A percentile compares a stretch with the other conserved stretches of the same genome.
phyloP scores from a whole-genome alignment of 164 flowering plant species.

The Aristolochia californica region DNA sequence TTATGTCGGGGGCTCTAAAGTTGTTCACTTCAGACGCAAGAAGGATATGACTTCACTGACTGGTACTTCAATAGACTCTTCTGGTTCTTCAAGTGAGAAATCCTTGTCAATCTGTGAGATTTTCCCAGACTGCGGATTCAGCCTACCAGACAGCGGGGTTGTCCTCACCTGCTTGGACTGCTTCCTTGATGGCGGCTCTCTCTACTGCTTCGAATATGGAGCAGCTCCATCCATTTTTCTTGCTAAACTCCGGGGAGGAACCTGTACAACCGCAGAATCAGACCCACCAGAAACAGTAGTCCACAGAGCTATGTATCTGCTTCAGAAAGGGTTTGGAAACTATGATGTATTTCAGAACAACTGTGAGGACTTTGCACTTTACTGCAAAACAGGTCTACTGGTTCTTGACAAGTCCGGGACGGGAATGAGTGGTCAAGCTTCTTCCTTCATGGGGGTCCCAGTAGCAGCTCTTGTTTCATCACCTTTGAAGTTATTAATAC shows the following conservation, averaged over 20 bases:
- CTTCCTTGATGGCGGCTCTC: constrained; percentile 67
- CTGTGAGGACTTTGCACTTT: constrained; percentile 93
- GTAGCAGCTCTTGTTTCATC: constrained; percentile 87
- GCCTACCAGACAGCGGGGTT: constrained; percentile 81
- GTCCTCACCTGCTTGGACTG: constrained; percentile 86
- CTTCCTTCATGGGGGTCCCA: constrained; percentile 81
- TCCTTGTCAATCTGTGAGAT: constrained; percentile 34
- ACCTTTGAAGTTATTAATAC: constrained; percentile 71
- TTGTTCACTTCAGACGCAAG: constrained; percentile 78
- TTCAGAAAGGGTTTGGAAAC: constrained; percentile 93
- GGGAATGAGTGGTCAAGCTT: constrained; percentile 92
- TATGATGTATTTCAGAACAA: constrained; percentile 79
- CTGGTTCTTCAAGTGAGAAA: constrained; percentile 6
- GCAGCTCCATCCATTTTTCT: constrained; percentile 60
- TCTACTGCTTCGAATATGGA: constrained; percentile 75
- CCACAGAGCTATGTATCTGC: constrained; percentile 92
- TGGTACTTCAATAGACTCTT: background rate
- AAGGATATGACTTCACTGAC: constrained; percentile 16
- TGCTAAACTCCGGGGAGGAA: constrained; percentile 89
- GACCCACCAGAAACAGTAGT: constrained; percentile 59
- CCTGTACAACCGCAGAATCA: constrained; percentile 81
- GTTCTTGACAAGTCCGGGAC: constrained; percentile 50
- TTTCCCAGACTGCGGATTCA: constrained; percentile 92
- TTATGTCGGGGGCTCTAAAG: constrained; percentile 77
- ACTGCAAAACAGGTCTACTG: constrained; percentile 90